These are phyloP conservation scores for Nitzschia sp. DNA, from an alignment of 108 stramenopile species.

Conservation along the genomic window DNA sequence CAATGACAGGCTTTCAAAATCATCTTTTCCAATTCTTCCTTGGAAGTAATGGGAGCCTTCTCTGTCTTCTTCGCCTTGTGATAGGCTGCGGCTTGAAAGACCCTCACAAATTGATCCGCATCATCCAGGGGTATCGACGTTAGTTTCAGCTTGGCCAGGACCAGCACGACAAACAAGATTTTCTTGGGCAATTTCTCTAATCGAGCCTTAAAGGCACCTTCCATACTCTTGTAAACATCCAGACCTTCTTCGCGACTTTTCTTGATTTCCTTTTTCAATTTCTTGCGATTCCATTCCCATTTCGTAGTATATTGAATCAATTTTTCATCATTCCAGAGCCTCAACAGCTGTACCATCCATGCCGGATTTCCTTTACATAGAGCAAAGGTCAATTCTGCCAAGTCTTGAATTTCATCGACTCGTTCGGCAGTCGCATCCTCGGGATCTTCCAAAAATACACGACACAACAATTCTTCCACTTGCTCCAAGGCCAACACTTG, in stretches of 20 bases:
- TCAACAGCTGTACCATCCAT: slow-evolving; percentile 18
- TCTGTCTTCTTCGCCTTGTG: slow-evolving; percentile 1
- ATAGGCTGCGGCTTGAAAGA: slow-evolving; percentile 6
- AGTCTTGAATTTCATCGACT: background rate
- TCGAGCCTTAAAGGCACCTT: slow-evolving; percentile 12
- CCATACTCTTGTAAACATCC: background rate
- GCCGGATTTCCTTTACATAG: slow-evolving; percentile 16
- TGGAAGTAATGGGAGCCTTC: background rate
- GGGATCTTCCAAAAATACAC: slow-evolving; percentile 1
- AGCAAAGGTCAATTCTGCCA: slow-evolving; percentile 10
- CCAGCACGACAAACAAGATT: slow-evolving; percentile 6
- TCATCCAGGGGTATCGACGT: background rate
- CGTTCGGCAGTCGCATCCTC: background rate
- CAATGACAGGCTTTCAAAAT: slow-evolving; percentile 10
- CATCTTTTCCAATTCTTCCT: slow-evolving; percentile 18
- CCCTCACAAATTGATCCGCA: background rate
- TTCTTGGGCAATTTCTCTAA: slow-evolving; percentile 21
- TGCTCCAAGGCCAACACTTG: slow-evolving; percentile 6
- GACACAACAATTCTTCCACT: slow-evolving; percentile 15
- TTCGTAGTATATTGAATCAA: background rate
- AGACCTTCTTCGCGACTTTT: slow-evolving; percentile 12
- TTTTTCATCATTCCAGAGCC: slow-evolving; percentile 10
- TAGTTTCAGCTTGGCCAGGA: slow-evolving; percentile 1
- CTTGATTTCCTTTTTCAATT: slow-evolving; percentile 17
- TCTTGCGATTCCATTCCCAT: slow-evolving; percentile 20